These are phyloP conservation scores for Thoreauomyces humboldtii DNA, from an alignment of 192 early-diverging fungal genomes.

Conservation along the genomic window DNA sequence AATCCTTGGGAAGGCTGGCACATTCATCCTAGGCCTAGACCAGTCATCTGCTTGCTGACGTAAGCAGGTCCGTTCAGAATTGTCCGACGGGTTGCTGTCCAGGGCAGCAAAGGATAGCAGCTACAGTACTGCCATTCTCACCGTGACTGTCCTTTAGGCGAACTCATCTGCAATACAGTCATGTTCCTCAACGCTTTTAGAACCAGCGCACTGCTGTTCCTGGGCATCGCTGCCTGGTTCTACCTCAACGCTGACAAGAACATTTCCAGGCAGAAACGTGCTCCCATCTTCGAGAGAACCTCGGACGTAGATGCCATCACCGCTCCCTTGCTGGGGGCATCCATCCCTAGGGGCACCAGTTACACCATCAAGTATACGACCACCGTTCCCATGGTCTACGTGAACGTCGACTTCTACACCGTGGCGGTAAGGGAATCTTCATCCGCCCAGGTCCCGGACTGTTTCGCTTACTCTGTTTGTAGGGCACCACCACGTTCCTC, in stretches of 20 bases:
- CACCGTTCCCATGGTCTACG: neutral
- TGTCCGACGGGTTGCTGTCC: too few species aligned
- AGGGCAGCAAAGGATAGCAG: too few species aligned
- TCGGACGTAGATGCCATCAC: conserved; percentile 1
- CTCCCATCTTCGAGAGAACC: neutral
- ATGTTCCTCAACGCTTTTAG: conserved; percentile 23
- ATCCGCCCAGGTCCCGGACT: too few species aligned
- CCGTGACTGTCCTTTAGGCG: too few species aligned
- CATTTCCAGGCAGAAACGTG: neutral
- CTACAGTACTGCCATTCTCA: too few species aligned
- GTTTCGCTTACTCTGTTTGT: too few species aligned
- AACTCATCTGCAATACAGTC: too few species aligned
- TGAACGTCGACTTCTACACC: conserved; percentile 17
- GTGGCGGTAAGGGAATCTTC: conserved; percentile 12
- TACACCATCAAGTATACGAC: conserved; percentile 1
- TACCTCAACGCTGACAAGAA: neutral
- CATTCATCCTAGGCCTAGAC: too few species aligned
- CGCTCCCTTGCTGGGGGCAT: neutral
- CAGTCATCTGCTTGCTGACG: too few species aligned
- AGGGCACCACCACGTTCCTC: too few species aligned
- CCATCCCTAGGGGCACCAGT: neutral
- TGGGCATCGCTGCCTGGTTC: conserved; percentile 10
- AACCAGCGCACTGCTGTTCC: neutral
- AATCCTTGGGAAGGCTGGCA: too few species aligned
- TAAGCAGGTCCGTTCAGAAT: too few species aligned